Evolutionary conservation across 495 filamentous ascomycete genomes (phyloP).

Genomic region (Neurospora sp.): DNA sequence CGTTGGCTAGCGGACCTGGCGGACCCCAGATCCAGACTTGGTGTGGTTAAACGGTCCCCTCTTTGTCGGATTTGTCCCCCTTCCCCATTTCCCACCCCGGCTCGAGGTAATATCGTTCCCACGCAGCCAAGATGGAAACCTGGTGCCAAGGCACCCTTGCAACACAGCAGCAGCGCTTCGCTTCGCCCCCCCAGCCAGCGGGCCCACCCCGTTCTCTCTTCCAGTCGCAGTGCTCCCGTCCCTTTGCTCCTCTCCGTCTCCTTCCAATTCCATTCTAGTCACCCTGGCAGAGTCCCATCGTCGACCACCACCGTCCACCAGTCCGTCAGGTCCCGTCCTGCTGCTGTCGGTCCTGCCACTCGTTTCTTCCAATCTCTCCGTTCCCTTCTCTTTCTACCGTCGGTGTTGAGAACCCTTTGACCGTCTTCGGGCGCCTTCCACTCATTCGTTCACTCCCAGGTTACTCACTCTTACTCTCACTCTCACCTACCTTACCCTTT

Average conservation of each 20-base stretch:
- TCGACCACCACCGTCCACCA: neutral
- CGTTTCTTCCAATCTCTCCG: conserved; percentile 6
- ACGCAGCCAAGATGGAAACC: neutral
- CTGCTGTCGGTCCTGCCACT: neutral
- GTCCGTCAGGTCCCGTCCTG: neutral
- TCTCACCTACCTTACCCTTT: conserved; percentile 10
- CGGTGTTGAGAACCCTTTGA: conserved; percentile 1
- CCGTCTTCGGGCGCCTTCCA: conserved; percentile 5
- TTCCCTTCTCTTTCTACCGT: conserved; percentile 14
- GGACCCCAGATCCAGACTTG: neutral
- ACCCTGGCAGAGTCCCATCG: neutral
- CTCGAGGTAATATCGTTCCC: neutral
- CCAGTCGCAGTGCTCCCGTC: neutral
- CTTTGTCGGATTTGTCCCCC: neutral
- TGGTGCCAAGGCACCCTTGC: neutral
- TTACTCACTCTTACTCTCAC: conserved; percentile 14
- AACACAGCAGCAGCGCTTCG: neutral
- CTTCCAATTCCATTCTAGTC: neutral
- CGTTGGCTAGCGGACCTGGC: neutral
- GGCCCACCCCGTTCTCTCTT: neutral
- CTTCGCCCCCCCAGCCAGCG: neutral
- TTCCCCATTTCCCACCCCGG: neutral
- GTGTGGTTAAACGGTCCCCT: neutral
- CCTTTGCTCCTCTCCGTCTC: neutral
- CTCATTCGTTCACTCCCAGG: neutral